phyloP scores from a whole-genome alignment of 192 early-diverging fungal genomes.

The Linnemannia hyalina region DNA sequence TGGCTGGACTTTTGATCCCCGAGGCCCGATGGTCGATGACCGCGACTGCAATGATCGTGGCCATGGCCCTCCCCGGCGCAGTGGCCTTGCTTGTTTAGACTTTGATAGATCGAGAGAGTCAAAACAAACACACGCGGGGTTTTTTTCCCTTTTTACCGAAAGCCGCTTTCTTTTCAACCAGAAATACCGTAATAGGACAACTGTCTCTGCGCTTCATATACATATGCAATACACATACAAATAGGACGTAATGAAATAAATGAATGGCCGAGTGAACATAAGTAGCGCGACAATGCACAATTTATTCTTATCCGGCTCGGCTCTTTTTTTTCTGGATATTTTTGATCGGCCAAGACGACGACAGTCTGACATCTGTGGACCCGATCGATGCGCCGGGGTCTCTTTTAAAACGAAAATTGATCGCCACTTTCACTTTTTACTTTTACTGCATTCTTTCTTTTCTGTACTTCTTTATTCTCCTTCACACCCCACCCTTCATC shows the following conservation, averaged over 20 bases:
- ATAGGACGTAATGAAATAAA: neutral
- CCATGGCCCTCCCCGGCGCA: slow-evolving; percentile 7
- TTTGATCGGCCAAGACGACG: neutral
- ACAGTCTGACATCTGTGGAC: neutral
- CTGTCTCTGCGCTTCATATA: no score
- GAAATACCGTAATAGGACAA: neutral
- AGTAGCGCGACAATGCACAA: no score
- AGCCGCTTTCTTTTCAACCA: neutral
- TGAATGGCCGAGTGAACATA: no score
- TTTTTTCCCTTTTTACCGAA: neutral
- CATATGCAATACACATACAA: neutral
- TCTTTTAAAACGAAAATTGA: neutral
- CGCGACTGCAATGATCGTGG: neutral
- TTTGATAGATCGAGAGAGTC: no score
- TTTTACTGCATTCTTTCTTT: neutral
- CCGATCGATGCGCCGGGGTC: neutral
- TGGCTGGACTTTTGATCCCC: slow-evolving; percentile 1
- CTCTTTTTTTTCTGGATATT: neutral
- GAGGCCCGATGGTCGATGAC: neutral
- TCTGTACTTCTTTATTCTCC: neutral
- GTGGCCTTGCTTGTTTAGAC: neutral
- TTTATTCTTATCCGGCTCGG: neutral
- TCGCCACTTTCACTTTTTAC: neutral
- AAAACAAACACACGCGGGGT: no score
- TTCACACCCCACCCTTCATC: neutral